phyloP scores from a whole-genome alignment of 2,329 filamentous ascomycete species.

The Cephalotrichum gorgonifer region DNA sequence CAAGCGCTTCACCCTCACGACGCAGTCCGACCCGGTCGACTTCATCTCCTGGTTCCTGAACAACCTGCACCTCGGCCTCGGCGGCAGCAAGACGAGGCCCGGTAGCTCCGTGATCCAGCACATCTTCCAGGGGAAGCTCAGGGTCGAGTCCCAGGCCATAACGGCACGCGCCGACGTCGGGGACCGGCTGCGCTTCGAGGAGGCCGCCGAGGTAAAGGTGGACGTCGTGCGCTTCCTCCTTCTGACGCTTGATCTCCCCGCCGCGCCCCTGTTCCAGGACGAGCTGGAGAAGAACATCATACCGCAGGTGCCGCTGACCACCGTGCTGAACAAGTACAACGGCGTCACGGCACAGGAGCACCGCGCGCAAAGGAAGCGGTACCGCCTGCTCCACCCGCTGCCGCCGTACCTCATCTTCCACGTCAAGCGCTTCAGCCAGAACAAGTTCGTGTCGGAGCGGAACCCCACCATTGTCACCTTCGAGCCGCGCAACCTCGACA shows the following conservation, averaged over 20 bases:
- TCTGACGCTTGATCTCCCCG: conserved; percentile 83
- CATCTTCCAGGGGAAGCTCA: conserved; percentile 86
- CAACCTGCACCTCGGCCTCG: conserved; percentile 82
- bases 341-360: conserved; percentile 80
- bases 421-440: conserved; percentile 91
- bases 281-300: conserved; percentile 93
- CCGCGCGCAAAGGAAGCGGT: conserved; percentile 77
- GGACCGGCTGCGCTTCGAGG: conserved; percentile 86
- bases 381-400: conserved; percentile 79
- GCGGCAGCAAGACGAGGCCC: conserved; percentile 79
- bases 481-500: conserved; percentile 70
- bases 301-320: conserved; percentile 75
- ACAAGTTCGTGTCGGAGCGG: conserved; percentile 92
- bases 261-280: conserved; percentile 91
- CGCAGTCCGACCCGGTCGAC: conserved; percentile 90
- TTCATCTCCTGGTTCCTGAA: conserved; percentile 98
- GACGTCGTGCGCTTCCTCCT: conserved; percentile 77
- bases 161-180: conserved; percentile 80
- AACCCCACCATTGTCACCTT: conserved; percentile 99
- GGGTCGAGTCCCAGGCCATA: conserved; percentile 88
- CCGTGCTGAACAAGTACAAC: conserved; percentile 86
- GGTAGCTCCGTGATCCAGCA: conserved; percentile 79
- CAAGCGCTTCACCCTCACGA: conserved; percentile 83
- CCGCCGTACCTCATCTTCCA: conserved; percentile 89
- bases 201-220: conserved; percentile 70